Conservation (phyloP, 2,329 filamentous ascomycete species). For the Exserohilum turcica region DNA sequence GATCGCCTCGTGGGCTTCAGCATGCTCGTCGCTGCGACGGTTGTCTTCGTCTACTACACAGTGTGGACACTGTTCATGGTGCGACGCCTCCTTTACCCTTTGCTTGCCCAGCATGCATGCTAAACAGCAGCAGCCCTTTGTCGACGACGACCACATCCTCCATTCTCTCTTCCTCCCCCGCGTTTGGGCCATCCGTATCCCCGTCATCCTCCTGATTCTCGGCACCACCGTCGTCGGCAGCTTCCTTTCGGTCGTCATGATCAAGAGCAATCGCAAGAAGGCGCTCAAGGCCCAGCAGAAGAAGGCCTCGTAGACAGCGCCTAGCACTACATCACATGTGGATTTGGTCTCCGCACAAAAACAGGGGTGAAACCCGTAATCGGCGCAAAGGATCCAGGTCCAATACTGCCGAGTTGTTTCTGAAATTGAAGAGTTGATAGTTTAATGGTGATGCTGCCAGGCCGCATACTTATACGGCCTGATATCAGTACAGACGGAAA, state of each 20-base stretch:
- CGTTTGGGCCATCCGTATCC: slow-evolving; percentile 98
- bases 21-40: slow-evolving; percentile 75
- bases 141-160: slow-evolving; percentile 90
- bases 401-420: not conserved
- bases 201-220: slow-evolving; percentile 92
- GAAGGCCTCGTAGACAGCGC: slow-evolving; percentile 64
- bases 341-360: not conserved
- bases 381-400: not conserved
- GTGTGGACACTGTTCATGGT: slow-evolving; percentile 98
- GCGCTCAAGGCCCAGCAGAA: slow-evolving; percentile 92
- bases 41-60: slow-evolving; percentile 88
- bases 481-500: not conserved
- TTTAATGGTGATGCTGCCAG: not conserved
- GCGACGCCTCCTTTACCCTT: slow-evolving; percentile 36
- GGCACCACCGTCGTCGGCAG: slow-evolving; percentile 92
- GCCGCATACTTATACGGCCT: not conserved
- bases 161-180: slow-evolving; percentile 95
- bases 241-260: slow-evolving; percentile 97
- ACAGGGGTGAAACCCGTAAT: slow-evolving; percentile 1
- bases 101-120: not conserved
- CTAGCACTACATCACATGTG: not conserved
- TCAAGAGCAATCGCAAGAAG: slow-evolving; percentile 97
- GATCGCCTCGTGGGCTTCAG: slow-evolving; percentile 81
- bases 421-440: not conserved
- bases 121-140: slow-evolving; percentile 74